phyloP scores from a whole-genome alignment of 768 basidiomycete genomes.

The Mycena epipterygia region DNA sequence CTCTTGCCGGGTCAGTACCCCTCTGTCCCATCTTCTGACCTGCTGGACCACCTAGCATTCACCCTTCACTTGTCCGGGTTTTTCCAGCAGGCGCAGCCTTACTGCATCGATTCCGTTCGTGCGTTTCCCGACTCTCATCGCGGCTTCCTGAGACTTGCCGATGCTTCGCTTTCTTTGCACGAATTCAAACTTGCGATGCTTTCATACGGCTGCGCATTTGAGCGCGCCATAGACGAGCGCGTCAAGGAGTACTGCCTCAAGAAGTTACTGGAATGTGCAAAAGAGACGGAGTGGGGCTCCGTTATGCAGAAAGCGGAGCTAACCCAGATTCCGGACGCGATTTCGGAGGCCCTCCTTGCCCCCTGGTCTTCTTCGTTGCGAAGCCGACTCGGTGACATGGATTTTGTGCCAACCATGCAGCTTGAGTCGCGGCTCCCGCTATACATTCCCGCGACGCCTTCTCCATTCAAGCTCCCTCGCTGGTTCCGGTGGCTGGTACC shows the following conservation, averaged over 20 bases:
- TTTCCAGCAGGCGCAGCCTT: slow-evolving; percentile 50
- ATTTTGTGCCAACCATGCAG: slow-evolving; percentile 52
- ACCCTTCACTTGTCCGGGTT: slow-evolving; percentile 56
- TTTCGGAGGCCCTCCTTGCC: slow-evolving; percentile 47
- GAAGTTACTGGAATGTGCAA: slow-evolving; percentile 59
- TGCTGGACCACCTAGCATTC: slow-evolving; percentile 63
- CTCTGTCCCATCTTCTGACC: slow-evolving; percentile 42
- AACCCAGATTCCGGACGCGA: slow-evolving; percentile 51
- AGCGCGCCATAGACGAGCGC: slow-evolving; percentile 53
- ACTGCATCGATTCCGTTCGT: slow-evolving; percentile 49
- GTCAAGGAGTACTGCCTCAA: slow-evolving; percentile 58
- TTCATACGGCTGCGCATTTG: slow-evolving; percentile 63
- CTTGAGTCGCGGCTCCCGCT: slow-evolving; percentile 57
- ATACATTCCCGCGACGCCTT: slow-evolving; percentile 47
- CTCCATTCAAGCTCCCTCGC: slow-evolving; percentile 60
- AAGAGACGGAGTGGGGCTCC: slow-evolving; percentile 66
- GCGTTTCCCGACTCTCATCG: slow-evolving; percentile 52
- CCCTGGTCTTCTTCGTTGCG: slow-evolving; percentile 59
- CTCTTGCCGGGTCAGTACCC: slow-evolving; percentile 56
- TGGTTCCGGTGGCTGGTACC: slow-evolving; percentile 77
- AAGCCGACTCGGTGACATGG: slow-evolving; percentile 48
- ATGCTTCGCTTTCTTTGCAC: slow-evolving; percentile 52
- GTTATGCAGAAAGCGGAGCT: slow-evolving; percentile 59
- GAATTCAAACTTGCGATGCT: slow-evolving; percentile 67
- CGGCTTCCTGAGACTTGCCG: slow-evolving; percentile 66